Evolutionary conservation across 306 rosid genomes (phyloP), one percentile per base, ranked within the genome.

Genomic region (Senna tora): DNA sequence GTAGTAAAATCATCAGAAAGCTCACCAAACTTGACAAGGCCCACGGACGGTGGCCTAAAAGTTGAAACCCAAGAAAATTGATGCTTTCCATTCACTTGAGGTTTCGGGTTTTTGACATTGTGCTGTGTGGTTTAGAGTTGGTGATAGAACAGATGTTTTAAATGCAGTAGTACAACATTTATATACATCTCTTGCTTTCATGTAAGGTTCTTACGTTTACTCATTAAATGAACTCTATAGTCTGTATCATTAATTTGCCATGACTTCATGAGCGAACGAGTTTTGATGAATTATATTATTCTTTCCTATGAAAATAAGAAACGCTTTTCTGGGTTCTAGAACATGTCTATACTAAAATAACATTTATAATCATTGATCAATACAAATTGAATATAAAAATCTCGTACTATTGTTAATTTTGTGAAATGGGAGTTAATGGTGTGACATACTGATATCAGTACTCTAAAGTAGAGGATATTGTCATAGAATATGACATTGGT

Each of bases 51-150:
- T 60, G 75, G 60, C 65, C 67, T 69, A 61, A 81, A 85, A 83
- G 85, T 75, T 59, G 92, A 83, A 80, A 58, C 76, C 75, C 88
- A 75, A 82, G 82, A 87, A 74, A 84, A 71, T 69, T 88, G 83
- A 90, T 69, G 45, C 30, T 69, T 68, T 71, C 25, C 67, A 15
- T 69, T 58, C 59, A 15, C 73, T 54, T 59, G 52, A 47, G 76
- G 75, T 62, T 36, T 42, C 62, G 33, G 68, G 72, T 67, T 34
- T 52, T 71, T 46, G 42, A 65, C 53, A 49, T 45, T 34, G 66
- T 69, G 66, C 20, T 67, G 21, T 53, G 71, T 51, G 52, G 14
- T 25, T 30, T 57, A 21, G 74, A 73, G 61, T 76, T 78, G 49
- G 42, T 6, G 42, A 41, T 63, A 14, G 39, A 36, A 36, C n/a